These are phyloP conservation scores for Cinnamomum chago DNA, from an alignment of 164 flowering plant genomes.

Conservation along the genomic window DNA sequence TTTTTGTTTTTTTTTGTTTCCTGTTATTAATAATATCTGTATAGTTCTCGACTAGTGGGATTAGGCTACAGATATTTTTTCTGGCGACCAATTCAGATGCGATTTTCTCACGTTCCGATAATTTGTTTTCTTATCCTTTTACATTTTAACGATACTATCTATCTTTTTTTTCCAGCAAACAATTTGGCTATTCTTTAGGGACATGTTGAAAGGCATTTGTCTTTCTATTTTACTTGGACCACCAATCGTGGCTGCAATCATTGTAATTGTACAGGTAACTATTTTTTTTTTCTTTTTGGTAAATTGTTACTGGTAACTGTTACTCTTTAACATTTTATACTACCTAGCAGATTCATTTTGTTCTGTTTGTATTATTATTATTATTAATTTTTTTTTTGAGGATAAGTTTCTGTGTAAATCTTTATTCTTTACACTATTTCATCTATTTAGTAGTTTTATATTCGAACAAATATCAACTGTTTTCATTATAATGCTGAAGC, in stretches of 20 bases:
- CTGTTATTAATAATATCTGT: too few relatives aligned
- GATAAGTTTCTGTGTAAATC: neutral
- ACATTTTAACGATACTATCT: neutral
- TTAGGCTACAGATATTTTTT: neutral
- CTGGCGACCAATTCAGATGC: neutral
- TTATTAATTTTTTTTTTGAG: neutral
- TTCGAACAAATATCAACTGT: neutral
- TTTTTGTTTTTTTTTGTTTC: too few relatives aligned
- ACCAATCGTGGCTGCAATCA: constrained; percentile 87
- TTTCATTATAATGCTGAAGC: too few relatives aligned
- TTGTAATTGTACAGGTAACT: constrained; percentile 75
- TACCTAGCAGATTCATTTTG: neutral
- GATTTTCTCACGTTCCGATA: neutral
- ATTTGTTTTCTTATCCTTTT: neutral
- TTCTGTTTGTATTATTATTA: neutral
- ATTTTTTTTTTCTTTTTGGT: too few relatives aligned
- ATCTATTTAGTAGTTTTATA: neutral
- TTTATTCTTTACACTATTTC: neutral
- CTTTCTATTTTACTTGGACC: constrained; percentile 73
- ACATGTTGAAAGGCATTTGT: constrained; percentile 70
- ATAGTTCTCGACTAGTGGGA: neutral
- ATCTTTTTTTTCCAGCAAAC: constrained; percentile 76
- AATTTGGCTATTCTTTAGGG: constrained; percentile 78
- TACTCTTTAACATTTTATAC: neutral
- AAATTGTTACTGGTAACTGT: constrained; percentile 2